phyloP scores from a whole-genome alignment of 768 basidiomycete genomes.

The Termitomyces sp. region DNA sequence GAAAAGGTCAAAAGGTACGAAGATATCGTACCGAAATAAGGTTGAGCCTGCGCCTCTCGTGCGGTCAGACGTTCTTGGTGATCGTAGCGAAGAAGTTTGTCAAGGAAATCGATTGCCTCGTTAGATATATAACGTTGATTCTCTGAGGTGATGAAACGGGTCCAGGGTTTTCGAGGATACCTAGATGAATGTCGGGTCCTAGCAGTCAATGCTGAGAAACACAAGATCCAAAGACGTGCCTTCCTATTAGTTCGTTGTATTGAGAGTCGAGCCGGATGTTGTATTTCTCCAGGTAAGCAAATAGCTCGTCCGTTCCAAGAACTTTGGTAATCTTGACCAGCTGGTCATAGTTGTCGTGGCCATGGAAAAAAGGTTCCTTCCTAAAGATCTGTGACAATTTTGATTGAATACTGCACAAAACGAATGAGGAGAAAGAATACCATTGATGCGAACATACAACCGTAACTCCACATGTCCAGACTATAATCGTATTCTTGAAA shows the following conservation, averaged over 20 bases:
- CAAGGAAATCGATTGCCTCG: slow-evolving; percentile 94
- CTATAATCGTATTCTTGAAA: slow-evolving; percentile 99
- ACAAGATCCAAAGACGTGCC: slow-evolving; percentile 38
- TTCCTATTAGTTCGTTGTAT: slow-evolving; percentile 91
- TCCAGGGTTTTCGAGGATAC: slow-evolving; percentile 94
- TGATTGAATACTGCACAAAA: slow-evolving; percentile 11
- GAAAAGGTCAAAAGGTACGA: slow-evolving; percentile 19
- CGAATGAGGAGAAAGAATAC: slow-evolving; percentile 37
- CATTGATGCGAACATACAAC: slow-evolving; percentile 99
- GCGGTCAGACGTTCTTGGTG: slow-evolving; percentile 97
- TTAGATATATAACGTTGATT: slow-evolving; percentile 96
- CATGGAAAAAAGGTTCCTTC: slow-evolving; percentile 99
- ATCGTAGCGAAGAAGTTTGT: slow-evolving; percentile 94
- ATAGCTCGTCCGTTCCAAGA: slow-evolving; percentile 93
- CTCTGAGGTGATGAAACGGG: slow-evolving; percentile 91
- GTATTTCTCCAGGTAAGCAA: slow-evolving; percentile 91
- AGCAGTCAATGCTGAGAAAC: slow-evolving; percentile 4
- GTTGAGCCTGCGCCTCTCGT: slow-evolving; percentile 85
- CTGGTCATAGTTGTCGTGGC: slow-evolving; percentile 98
- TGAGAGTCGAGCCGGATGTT: slow-evolving; percentile 94
- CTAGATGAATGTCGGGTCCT: slow-evolving; percentile 34
- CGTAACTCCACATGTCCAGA: slow-evolving; percentile 98
- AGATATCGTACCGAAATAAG: slow-evolving; percentile 77
- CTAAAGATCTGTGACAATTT: slow-evolving; percentile 78
- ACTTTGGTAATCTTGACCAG: slow-evolving; percentile 98